phyloP scores from a whole-genome alignment of 371 early-diverging fungal genomes.

The Apophysomyces trapeziformis region DNA sequence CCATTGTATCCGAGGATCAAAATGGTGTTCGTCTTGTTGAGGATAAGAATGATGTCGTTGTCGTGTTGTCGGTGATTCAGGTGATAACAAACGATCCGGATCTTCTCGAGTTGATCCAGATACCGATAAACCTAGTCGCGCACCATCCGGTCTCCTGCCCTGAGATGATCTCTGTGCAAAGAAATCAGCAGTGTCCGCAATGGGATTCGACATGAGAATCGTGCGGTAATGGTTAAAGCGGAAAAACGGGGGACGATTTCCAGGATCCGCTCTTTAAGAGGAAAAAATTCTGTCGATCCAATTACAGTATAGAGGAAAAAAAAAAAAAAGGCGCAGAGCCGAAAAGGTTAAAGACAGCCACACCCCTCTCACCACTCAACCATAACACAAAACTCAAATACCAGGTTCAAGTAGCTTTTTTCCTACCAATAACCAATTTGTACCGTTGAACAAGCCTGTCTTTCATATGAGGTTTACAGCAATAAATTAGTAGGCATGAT shows the following conservation, averaged over 20 bases:
- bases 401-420: no score
- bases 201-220: constrained; percentile 38
- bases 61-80: constrained; percentile 30
- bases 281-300: not conserved
- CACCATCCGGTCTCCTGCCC: not conserved
- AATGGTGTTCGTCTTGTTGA: constrained; percentile 13
- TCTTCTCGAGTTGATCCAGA: not conserved
- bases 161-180: constrained; percentile 27
- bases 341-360: no score
- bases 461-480: no score
- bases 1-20: constrained; percentile 43
- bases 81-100: constrained; percentile 18
- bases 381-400: no score
- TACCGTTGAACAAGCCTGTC: no score
- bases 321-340: not conserved
- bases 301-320: constrained; percentile 1
- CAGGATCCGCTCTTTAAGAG: not conserved
- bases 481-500: not conserved
- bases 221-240: constrained; percentile 1
- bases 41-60: constrained; percentile 9
- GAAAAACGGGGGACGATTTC: not conserved
- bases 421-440: no score
- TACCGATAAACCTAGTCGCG: constrained; percentile 1
- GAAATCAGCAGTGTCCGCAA: constrained; percentile 42
- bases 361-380: no score